Conservation (phyloP, 441 rosid genomes). For the Viola pubescens region DNA sequence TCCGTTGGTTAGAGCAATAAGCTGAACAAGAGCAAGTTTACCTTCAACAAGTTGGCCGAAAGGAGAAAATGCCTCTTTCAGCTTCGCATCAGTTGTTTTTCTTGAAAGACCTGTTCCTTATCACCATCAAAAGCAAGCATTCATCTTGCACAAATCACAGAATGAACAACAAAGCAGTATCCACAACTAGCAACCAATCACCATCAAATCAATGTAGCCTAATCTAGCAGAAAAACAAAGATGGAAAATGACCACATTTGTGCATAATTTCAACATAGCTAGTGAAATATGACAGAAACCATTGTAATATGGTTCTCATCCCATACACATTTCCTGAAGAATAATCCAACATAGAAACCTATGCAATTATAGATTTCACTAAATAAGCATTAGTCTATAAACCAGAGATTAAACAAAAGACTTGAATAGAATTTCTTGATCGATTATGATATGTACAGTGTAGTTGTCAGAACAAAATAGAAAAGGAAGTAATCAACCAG, state of each 20-base stretch:
- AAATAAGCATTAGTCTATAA: neutral
- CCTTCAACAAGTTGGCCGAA: constrained; percentile 81
- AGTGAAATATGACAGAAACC: neutral
- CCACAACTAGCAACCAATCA: neutral
- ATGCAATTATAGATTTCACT: neutral
- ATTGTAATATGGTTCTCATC: neutral
- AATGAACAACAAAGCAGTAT: neutral
- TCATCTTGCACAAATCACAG: neutral
- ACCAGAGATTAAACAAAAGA: too few relatives aligned
- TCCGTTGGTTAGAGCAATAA: neutral
- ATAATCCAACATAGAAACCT: neutral
- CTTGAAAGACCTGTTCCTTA: constrained; percentile 60
- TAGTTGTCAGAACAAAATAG: neutral
- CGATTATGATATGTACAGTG: neutral
- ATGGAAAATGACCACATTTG: neutral
- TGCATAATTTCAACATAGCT: neutral
- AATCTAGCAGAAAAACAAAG: neutral
- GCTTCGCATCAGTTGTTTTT: constrained; percentile 64
- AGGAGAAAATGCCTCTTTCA: constrained; percentile 63
- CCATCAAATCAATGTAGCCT: neutral
- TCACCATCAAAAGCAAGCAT: constrained; percentile 3
- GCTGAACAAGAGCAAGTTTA: constrained; percentile 9
- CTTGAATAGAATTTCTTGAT: neutral
- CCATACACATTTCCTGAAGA: neutral
- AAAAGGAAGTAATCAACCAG: neutral